Base-by-base conservation (phyloP, 108 stramenopile genomes). In the Stephanodiscus triporus region DNA sequence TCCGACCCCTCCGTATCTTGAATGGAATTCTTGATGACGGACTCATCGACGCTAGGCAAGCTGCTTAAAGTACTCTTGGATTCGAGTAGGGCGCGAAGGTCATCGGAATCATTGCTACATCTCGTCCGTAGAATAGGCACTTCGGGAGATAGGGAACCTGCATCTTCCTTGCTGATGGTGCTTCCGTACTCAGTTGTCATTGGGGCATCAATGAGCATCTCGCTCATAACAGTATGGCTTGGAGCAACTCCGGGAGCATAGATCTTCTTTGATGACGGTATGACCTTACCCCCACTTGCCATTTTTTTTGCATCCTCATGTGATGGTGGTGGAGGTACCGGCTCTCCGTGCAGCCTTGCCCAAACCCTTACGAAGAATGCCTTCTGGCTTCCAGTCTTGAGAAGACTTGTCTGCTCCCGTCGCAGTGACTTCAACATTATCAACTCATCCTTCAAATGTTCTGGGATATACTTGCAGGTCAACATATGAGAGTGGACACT, bases 401-500 rank as follows among this genome's bases (percentile, higher is more conserved):
- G 75, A 1, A 79, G 74, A 24, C 81, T 74, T 5, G 95, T 95
- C 54, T 95, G 95, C 55, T 93, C 92, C 74, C 92, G 93, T 32
- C 95, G 83, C 20, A 95, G 83, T 53, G 85, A 43, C 77, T 95
- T 95, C 45, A 95, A 47, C 37, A 77, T 55, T 5, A 84, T 77
- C 17, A 95, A 84, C 19, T 84, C 68, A 11, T 81, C 82, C 75
- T 89, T 93, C 38, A 93, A 50, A n/a, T 76, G 77, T 17, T 73
- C 73, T 14, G 91, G 87, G 42, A 93, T 75, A 53, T 76, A 77
- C 37, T 81, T 85, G 77, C 95, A 95, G 67, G 88, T 91, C 89
- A 93, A 79, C 89, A 95, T 91, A 63, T 95, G 95, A 8, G 95
- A 93, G 76, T 95, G 95, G 2, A 95, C 95, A 27, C 90, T 91